Conservation (phyloP, 2,329 filamentous ascomycete genomes). For the Ophiostoma ips region DNA sequence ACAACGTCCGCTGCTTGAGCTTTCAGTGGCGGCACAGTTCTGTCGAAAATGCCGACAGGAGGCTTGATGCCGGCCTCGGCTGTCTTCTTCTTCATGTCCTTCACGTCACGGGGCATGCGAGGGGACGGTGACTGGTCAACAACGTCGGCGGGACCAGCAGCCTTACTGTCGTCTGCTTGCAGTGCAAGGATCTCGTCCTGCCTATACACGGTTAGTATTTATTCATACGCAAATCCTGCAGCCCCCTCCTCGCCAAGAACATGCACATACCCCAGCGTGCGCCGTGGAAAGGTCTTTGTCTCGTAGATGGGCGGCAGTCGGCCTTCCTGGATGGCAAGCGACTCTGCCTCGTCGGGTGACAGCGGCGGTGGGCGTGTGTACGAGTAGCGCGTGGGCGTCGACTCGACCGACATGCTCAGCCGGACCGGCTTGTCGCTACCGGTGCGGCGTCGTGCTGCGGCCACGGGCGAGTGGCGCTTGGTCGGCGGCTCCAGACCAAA, state of each 20-base stretch:
- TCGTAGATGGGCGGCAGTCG: slow-evolving; percentile 56
- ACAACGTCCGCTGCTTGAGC: background rate
- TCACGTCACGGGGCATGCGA: slow-evolving; percentile 25
- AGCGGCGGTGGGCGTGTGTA: slow-evolving; percentile 43
- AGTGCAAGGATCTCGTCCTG: slow-evolving; percentile 50
- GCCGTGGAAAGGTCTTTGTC: slow-evolving; percentile 51
- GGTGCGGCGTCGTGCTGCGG: slow-evolving; percentile 25
- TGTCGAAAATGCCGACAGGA: background rate
- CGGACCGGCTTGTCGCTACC: slow-evolving; percentile 34
- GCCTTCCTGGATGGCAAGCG: slow-evolving; percentile 35
- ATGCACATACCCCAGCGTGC: slow-evolving; percentile 56
- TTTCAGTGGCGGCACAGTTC: background rate
- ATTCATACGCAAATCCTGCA: too few species aligned
- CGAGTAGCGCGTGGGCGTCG: background rate
- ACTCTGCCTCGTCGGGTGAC: slow-evolving; percentile 39
- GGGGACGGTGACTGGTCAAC: slow-evolving; percentile 31
- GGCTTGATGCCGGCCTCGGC: slow-evolving; percentile 23
- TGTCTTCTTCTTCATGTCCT: background rate
- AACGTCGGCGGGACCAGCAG: background rate
- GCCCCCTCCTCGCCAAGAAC: too few species aligned
- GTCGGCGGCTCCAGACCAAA: slow-evolving; percentile 47
- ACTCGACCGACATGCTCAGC: slow-evolving; percentile 5
- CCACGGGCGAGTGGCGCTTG: slow-evolving; percentile 31
- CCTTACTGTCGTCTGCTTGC: slow-evolving; percentile 15
- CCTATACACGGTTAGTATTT: slow-evolving; percentile 28